These are phyloP conservation scores for Hanseniaspora vineae DNA, from an alignment of 805 yeast species.

Conservation along the genomic window DNA sequence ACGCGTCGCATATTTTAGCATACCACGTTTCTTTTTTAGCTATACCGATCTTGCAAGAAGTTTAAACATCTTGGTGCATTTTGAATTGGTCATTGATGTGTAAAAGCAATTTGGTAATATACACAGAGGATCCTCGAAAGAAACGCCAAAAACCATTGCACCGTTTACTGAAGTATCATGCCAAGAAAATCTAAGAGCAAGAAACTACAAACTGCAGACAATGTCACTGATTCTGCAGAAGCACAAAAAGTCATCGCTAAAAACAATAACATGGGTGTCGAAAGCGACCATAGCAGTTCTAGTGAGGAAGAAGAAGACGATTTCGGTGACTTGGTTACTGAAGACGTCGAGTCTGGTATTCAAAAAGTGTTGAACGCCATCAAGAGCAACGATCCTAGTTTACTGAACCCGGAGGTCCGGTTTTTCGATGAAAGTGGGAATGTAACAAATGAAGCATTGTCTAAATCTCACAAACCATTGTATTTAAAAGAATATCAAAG, in stretches of 20 bases:
- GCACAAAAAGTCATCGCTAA: not conserved
- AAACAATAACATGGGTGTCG: not conserved
- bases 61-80: no score
- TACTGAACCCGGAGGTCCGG: slow-evolving; percentile 54
- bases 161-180: not conserved
- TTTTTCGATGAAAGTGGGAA: slow-evolving; percentile 46
- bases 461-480: slow-evolving; percentile 46
- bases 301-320: slow-evolving; percentile 69
- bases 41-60: no score
- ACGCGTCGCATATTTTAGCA: no score
- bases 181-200: not conserved
- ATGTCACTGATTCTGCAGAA: no score
- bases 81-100: no score
- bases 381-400: slow-evolving; percentile 45
- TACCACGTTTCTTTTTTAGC: no score
- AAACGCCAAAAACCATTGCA: no score
- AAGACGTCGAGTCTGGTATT: slow-evolving; percentile 72
- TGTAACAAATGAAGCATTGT: slow-evolving; percentile 26
- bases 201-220: not conserved
- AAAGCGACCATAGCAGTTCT: not conserved
- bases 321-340: slow-evolving; percentile 76
- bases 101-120: no score
- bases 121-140: no score
- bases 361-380: slow-evolving; percentile 59
- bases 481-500: slow-evolving; percentile 90